Evolutionary conservation across 306 rosid genomes (phyloP).

Genomic region (Bauhinia variegata): DNA sequence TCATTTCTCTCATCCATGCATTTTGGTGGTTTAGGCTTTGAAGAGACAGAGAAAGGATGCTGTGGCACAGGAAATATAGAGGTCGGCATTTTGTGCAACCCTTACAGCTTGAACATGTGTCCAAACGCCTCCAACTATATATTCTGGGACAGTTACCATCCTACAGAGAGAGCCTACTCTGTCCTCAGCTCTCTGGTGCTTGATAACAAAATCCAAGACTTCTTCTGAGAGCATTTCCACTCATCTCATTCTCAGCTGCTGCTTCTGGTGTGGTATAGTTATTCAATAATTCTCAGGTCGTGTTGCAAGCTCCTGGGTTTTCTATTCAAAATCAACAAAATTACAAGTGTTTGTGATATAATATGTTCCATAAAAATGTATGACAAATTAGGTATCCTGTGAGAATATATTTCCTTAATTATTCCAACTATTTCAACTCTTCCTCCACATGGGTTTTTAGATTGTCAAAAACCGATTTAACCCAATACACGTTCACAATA

Average conservation of each 20-base stretch:
- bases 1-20: not conserved
- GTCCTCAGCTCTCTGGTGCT: constrained; percentile 35
- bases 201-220: constrained; percentile 41
- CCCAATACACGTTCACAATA: too few species aligned
- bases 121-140: constrained; percentile 47
- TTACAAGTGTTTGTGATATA: too few species aligned
- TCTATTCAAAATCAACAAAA: too few species aligned
- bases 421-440: too few species aligned
- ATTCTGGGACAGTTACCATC: constrained; percentile 79
- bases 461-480: too few species aligned
- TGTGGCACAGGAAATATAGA: constrained; percentile 85
- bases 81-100: constrained; percentile 56
- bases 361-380: too few species aligned
- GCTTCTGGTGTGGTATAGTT: not conserved
- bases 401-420: too few species aligned
- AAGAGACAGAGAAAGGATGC: constrained; percentile 58
- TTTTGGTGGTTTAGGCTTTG: constrained; percentile 56
- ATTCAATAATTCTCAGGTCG: not conserved
- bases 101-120: constrained; percentile 34
- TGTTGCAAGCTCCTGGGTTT: too few species aligned
- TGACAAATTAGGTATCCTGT: too few species aligned
- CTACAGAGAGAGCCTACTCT: constrained; percentile 51
- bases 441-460: too few species aligned
- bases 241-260: not conserved
- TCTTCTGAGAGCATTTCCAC: constrained; percentile 40